Percentiles rank a stretch among this genome's conserved stretches.
These are phyloP conservation scores for Podospora anserina DNA, from an alignment of 495 filamentous ascomycete genomes.

Conservation along the genomic window DNA sequence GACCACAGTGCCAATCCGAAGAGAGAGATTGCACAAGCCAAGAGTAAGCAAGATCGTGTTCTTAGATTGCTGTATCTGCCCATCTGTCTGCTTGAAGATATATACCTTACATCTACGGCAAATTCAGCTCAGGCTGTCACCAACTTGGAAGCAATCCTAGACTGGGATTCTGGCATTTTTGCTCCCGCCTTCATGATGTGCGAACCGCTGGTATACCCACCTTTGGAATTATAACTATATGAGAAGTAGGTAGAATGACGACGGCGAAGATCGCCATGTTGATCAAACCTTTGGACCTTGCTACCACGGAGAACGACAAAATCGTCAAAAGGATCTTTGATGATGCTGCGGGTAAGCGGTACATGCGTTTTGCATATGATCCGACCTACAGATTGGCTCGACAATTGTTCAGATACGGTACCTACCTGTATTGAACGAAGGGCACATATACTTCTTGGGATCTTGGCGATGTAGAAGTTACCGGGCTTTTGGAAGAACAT, in stretches of 20 bases:
- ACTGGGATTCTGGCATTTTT: conserved; percentile 12
- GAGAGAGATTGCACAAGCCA: background rate
- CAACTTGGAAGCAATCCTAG: background rate
- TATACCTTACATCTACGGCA: no score
- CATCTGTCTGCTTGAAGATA: no score
- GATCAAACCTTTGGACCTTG: background rate
- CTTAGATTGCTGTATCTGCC: no score
- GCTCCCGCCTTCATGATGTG: conserved; percentile 12
- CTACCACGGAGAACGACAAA: background rate
- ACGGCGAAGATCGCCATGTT: background rate
- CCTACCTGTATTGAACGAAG: background rate
- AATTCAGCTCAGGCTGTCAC: background rate
- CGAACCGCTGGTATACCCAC: conserved; percentile 4
- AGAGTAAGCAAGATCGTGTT: no score
- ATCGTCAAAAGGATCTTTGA: conserved; percentile 12
- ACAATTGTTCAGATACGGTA: conserved; percentile 4
- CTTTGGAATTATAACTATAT: conserved; percentile 2
- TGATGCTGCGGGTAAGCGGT: background rate
- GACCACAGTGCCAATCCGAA: background rate
- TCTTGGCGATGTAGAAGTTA: background rate
- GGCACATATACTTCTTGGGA: background rate
- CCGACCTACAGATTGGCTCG: conserved; percentile 7
- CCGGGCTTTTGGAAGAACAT: background rate
- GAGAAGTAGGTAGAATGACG: background rate
- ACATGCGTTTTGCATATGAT: conserved; percentile 8